Evolutionary conservation across 495 filamentous ascomycete species (phyloP), one percentile per base, ranked within the genome.

Genomic region (Diplogelasinospora grovesii): DNA sequence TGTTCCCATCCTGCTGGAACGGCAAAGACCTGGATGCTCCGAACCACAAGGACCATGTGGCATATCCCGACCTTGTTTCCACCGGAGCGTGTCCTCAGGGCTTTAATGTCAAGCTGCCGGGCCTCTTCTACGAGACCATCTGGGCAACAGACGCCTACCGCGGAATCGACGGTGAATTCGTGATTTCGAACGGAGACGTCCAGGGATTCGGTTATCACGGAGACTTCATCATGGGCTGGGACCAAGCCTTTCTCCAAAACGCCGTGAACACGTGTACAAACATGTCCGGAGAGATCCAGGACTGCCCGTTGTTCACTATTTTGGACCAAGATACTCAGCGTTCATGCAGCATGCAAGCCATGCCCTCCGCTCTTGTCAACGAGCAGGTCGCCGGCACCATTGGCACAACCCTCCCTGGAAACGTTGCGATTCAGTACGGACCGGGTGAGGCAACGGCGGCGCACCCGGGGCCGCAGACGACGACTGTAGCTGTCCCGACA

Each of bases 1-100:
- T 86, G 75, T 95, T 95, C 66, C 89, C 89, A 8, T 86, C 83
- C 0, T 95, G 89, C 75, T 94, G 86, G 85, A 83, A 94, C 54
- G 85, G 86, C 22, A 68, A 79, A 46, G 74, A 85, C 41, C 44
- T 67, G 15, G 78, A 81, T 41, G 69, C 75, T 3, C 19, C 43
- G 0, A 69, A 85, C 56, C 83, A 88, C 69, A 75, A 73, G 53
- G 70, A 67, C 34, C 86, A 93, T 54, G 71, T 95, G 52, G 80
- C 81, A 1, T 95, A 89, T 56, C 86, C 89, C 0, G 65, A 71
- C 38, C 61, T 81, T 5, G 83, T 93, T 49, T 83, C 82, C 54
- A 74, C 73, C 43, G 90, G 90, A 15, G 64, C 66, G 7, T 97
- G 90, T 61, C 90, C 89, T 0, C 54, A 73, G 3, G 82, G 77